phyloP scores from a whole-genome alignment of 495 filamentous ascomycete species.

The Tuber microsphaerosporum region DNA sequence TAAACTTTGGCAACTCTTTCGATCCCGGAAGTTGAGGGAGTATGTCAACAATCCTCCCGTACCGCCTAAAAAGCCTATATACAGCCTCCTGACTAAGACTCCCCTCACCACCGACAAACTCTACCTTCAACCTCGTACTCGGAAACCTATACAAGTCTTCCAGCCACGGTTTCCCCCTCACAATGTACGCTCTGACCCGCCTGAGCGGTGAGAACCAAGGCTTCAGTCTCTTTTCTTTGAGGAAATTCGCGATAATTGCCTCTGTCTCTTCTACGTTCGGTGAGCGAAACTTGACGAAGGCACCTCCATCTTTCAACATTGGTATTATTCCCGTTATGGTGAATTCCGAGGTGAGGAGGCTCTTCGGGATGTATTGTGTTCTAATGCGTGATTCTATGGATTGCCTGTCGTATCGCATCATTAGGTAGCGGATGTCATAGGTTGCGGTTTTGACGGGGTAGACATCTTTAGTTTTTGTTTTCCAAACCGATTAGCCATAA shows the following conservation, averaged over 20 bases:
- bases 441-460: slow-evolving; percentile 70
- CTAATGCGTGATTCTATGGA: slow-evolving; percentile 54
- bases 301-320: slow-evolving; percentile 81
- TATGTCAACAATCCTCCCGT: slow-evolving; percentile 82
- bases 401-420: slow-evolving; percentile 58
- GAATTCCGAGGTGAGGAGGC: slow-evolving; percentile 47
- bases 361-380: slow-evolving; percentile 54
- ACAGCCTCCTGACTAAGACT: slow-evolving; percentile 82
- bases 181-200: slow-evolving; percentile 59
- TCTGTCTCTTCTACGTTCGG: slow-evolving; percentile 57
- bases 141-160: slow-evolving; percentile 86
- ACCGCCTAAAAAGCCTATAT: slow-evolving; percentile 80
- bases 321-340: slow-evolving; percentile 72
- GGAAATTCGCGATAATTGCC: slow-evolving; percentile 48
- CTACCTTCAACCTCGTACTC: slow-evolving; percentile 64
- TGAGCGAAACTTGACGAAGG: slow-evolving; percentile 74
- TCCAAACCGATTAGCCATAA: not conserved
- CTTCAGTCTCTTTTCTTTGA: slow-evolving; percentile 64
- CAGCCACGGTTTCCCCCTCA: slow-evolving; percentile 83
- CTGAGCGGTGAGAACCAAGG: slow-evolving; percentile 85
- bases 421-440: slow-evolving; percentile 54
- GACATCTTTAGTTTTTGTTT: slow-evolving; percentile 53
- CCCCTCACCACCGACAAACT: slow-evolving; percentile 67
- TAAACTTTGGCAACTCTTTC: slow-evolving; percentile 71
- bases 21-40: slow-evolving; percentile 69